Evolutionary conservation across 768 basidiomycete species (phyloP), one percentile per base, ranked within the genome.

Genomic region (Hydnum rufescens): DNA sequence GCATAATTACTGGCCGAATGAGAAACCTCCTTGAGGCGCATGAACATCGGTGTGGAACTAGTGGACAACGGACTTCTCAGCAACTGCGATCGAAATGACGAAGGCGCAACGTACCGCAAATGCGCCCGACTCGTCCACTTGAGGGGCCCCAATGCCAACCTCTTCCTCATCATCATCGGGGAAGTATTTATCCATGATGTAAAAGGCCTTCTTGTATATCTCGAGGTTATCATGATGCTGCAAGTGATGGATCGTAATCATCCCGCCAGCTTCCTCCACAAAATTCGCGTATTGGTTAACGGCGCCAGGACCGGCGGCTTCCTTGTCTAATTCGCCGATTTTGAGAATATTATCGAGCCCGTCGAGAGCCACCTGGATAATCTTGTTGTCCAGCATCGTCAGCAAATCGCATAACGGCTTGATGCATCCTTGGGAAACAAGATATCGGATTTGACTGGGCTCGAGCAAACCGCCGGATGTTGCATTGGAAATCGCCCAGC

Each of bases 181-280:
- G 82, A 93, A 95, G 71, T 93, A 95, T 63, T 92, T 92, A 70
- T 88, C 83, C 83, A 87, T 87, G 62, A 88, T 95, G 66, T 88
- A 88, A 74, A 90, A 99, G 39, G 92, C 93, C 71, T 99, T 97
- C 77, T 96, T 96, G 71, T 99, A 99, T 61, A 99, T 97, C 60
- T 97, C 93, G 67, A 96, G 68, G 69, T 99, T 99, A 70, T 99
- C 93, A 67, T 97, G 95, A 67, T 93, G 90, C 69, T 99, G 95
- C 52, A 97, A 77, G 67, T 96, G 92, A 73, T 99, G 93, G 65
- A 99, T 96, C 19, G 89, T 85, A 59, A 89, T 77, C 95, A 99
- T 97, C 51, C 95, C 95, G 54, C 95, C 92, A 5, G 92, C 92
- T 68, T 99, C 95, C 67, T 99, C 95, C 42, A 97, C 88, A 60